phyloP scores from a whole-genome alignment of 2,329 filamentous ascomycete genomes.

The Blumeria hordei region DNA sequence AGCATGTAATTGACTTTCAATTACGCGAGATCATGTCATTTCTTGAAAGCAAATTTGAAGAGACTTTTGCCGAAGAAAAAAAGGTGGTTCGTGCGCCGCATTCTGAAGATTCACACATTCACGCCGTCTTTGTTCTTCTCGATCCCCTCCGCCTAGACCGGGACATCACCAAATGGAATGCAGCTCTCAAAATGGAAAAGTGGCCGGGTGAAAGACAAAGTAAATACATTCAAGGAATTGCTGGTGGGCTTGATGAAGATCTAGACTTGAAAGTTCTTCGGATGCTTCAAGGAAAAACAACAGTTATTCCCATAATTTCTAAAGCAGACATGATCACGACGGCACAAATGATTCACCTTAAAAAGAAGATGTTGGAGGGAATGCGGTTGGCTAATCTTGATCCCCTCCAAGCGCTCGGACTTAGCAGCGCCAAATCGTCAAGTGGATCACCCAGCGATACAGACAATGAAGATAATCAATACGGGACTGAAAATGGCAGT shows the following conservation, averaged over 20 bases:
- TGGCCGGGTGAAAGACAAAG: slow-evolving; percentile 24
- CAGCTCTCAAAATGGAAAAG: slow-evolving; percentile 24
- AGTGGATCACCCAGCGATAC: slow-evolving; percentile 24
- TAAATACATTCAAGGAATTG: slow-evolving; percentile 17
- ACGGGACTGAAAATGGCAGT: not conserved
- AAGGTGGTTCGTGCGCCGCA: slow-evolving; percentile 87
- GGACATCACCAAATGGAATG: slow-evolving; percentile 47
- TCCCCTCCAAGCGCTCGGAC: slow-evolving; percentile 61
- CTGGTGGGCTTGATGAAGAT: slow-evolving; percentile 61
- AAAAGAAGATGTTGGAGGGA: slow-evolving; percentile 73
- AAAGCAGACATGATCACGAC: slow-evolving; percentile 96
- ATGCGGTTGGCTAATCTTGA: slow-evolving; percentile 71
- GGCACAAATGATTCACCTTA: slow-evolving; percentile 77
- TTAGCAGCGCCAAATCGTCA: slow-evolving; percentile 49
- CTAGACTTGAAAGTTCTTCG: slow-evolving; percentile 79
- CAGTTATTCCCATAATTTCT: slow-evolving; percentile 80
- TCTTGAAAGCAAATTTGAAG: slow-evolving; percentile 93
- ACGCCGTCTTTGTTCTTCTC: slow-evolving; percentile 78
- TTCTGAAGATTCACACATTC: slow-evolving; percentile 87
- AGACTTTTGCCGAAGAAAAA: slow-evolving; percentile 92
- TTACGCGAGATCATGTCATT: slow-evolving; percentile 78
- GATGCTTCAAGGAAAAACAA: slow-evolving; percentile 76
- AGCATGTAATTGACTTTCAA: slow-evolving; percentile 84
- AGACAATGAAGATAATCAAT: slow-evolving; percentile 21
- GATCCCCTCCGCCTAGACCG: slow-evolving; percentile 69